Evolutionary conservation across 768 basidiomycete species (phyloP).

Genomic region (Boletus edulis): DNA sequence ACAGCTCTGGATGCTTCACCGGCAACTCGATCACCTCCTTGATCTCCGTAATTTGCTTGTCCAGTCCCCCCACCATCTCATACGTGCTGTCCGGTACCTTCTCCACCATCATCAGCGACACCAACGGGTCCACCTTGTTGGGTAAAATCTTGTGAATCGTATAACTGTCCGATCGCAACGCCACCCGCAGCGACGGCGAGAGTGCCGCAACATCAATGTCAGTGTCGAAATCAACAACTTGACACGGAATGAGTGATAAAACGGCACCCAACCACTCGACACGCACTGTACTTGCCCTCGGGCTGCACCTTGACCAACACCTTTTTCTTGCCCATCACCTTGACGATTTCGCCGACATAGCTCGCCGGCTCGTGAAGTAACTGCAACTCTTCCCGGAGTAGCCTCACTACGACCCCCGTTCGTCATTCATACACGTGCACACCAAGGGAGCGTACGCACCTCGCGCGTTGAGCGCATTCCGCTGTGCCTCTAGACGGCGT

Average conservation of each 20-base stretch:
- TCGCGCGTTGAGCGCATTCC: conserved; percentile 95
- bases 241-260: neutral
- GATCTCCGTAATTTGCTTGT: conserved; percentile 98
- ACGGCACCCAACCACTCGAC: too few species aligned
- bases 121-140: conserved; percentile 97
- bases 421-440: neutral
- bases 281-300: conserved; percentile 97
- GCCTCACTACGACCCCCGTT: conserved; percentile 55
- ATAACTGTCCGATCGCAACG: conserved; percentile 94
- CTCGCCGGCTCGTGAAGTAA: conserved; percentile 92
- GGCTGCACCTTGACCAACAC: conserved; percentile 98
- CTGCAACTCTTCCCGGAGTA: conserved; percentile 90
- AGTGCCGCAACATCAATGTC: conserved; percentile 81
- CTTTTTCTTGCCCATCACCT: conserved; percentile 99
- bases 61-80: conserved; percentile 99
- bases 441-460: conserved; percentile 44
- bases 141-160: conserved; percentile 95
- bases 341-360: conserved; percentile 97
- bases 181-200: conserved; percentile 86
- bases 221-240: conserved; percentile 94
- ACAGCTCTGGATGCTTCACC: conserved; percentile 96
- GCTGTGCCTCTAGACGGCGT: conserved; percentile 90
- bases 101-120: conserved; percentile 99
- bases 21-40: conserved; percentile 98
- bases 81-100: conserved; percentile 99